Percentiles rank a stretch among this genome's conserved stretches.
phyloP scores from a whole-genome alignment of 2,329 filamentous ascomycete species.

The Tolypocladium cylindrosporum region DNA sequence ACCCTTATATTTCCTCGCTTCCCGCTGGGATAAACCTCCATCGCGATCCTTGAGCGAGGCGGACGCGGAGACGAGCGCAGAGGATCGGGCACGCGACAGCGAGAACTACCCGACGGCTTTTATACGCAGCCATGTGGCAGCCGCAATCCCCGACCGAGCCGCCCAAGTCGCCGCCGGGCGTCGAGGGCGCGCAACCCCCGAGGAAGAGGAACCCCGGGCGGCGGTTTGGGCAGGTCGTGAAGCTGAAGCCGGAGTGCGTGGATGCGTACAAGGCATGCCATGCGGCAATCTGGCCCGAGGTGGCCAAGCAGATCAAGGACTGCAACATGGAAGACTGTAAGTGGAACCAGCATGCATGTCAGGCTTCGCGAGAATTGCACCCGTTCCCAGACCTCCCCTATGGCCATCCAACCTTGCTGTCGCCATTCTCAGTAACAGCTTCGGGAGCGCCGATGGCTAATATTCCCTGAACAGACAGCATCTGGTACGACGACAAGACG shows the following conservation, averaged over 20 bases:
- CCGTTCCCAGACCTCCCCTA: neutral
- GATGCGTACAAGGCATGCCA: constrained; percentile 66
- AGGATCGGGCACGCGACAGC: neutral
- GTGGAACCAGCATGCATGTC: constrained; percentile 10
- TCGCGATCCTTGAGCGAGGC: neutral
- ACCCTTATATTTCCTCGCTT: neutral
- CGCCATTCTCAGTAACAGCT: neutral
- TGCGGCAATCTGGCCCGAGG: constrained; percentile 66
- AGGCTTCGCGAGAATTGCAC: neutral
- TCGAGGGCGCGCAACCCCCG: neutral
- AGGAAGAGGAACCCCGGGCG: constrained; percentile 31
- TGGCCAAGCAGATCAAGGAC: constrained; percentile 64
- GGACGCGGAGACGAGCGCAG: neutral
- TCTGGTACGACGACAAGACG: constrained; percentile 56
- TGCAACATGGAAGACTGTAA: constrained; percentile 66
- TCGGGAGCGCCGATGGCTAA: neutral
- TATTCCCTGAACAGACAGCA: constrained; percentile 45
- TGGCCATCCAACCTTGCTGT: neutral
- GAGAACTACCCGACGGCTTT: neutral
- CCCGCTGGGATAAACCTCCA: neutral
- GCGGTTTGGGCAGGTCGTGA: constrained; percentile 63
- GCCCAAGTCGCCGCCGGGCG: constrained; percentile 2
- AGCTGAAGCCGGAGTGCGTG: constrained; percentile 56
- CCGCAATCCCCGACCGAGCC: constrained; percentile 9
- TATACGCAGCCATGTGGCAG: constrained; percentile 11